Evolutionary conservation across 345 rosid species (phyloP).

Genomic region (Heritiera littoralis): DNA sequence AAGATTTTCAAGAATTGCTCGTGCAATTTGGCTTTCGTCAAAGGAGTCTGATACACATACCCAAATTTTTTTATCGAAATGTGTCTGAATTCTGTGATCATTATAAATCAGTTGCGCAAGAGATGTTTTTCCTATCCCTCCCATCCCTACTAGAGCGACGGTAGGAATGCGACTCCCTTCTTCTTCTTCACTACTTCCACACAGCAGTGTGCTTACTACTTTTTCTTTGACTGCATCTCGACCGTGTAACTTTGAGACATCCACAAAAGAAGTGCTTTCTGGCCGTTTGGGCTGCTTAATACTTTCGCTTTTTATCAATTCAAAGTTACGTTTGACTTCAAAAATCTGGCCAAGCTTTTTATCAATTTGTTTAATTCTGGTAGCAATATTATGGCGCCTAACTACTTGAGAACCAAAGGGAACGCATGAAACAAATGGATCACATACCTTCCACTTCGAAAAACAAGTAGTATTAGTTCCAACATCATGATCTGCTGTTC

Average conservation of each 20-base stretch:
- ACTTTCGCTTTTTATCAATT: neutral
- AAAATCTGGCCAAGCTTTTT: slow-evolving; percentile 4
- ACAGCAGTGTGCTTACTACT: too few species aligned
- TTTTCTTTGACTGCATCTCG: neutral
- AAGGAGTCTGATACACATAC: too few species aligned
- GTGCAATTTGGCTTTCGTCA: neutral
- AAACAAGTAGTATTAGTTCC: neutral
- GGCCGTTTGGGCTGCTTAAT: neutral
- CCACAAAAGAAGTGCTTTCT: neutral
- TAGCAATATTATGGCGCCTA: neutral
- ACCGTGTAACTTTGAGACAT: neutral
- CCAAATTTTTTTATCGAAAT: too few species aligned
- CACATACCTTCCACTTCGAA: neutral
- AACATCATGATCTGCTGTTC: neutral
- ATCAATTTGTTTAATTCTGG: neutral
- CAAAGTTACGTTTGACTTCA: neutral
- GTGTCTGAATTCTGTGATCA: too few species aligned
- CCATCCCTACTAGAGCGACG: too few species aligned
- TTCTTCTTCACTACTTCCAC: too few species aligned
- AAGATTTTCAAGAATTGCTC: neutral
- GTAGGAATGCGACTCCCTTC: too few species aligned
- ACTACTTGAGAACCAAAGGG: too few species aligned
- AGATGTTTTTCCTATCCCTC: too few species aligned
- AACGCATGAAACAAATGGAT: neutral
- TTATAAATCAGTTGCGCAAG: too few species aligned